Evolutionary conservation across 129 eudicot genomes (phyloP).

Genomic region (Apium graveolens): DNA sequence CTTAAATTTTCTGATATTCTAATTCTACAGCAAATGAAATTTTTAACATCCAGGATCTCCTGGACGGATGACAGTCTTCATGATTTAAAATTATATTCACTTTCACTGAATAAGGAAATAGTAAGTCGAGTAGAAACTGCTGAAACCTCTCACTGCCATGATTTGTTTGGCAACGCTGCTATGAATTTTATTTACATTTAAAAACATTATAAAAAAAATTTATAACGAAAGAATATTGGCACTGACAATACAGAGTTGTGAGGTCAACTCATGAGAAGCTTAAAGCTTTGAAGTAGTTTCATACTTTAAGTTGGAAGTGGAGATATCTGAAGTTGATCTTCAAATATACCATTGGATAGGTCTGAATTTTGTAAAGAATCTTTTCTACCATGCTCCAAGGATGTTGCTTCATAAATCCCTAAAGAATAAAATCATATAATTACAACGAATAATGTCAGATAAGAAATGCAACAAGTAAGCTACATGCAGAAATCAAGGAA

Average conservation of each 20-base stretch:
- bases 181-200: no score
- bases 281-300: conserved; percentile 9
- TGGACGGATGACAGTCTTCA: background rate
- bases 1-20: background rate
- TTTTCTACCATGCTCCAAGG: conserved; percentile 68
- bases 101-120: background rate
- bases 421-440: conserved; percentile 12
- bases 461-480: background rate
- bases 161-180: background rate
- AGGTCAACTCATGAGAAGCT: conserved; percentile 9
- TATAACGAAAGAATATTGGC: background rate
- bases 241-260: background rate
- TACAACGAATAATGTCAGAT: background rate
- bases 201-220: background rate
- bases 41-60: background rate
- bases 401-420: conserved; percentile 89
- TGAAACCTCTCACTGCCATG: background rate
- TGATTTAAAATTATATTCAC: background rate
- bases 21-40: background rate
- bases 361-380: conserved; percentile 53
- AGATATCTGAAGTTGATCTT: conserved; percentile 64
- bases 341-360: conserved; percentile 48
- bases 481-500: no score
- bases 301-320: conserved; percentile 80
- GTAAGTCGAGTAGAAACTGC: background rate